Evolutionary conservation across 2,329 filamentous ascomycete genomes (phyloP).

Genomic region (Coleophoma crateriformis): DNA sequence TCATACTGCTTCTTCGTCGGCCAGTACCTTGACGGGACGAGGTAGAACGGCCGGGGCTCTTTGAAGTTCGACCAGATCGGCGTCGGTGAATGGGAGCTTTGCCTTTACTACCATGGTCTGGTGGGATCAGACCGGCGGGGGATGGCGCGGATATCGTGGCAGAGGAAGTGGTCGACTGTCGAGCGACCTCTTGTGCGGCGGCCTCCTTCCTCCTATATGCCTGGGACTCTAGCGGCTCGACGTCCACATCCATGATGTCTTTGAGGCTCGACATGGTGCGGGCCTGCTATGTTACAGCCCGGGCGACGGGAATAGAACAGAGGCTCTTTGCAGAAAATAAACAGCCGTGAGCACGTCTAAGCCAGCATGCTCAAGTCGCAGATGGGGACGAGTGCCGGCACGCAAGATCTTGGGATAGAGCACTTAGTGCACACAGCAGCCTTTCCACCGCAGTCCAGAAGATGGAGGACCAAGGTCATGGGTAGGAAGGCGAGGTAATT

Average conservation of each 20-base stretch:
- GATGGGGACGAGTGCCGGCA: too few species aligned
- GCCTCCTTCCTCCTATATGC: constrained; percentile 25
- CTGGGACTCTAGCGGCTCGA: constrained; percentile 27
- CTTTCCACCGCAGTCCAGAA: background rate
- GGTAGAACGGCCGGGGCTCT: constrained; percentile 9
- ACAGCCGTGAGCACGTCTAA: too few species aligned
- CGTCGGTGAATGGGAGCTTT: constrained; percentile 18
- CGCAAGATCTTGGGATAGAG: background rate
- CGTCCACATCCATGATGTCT: constrained; percentile 30
- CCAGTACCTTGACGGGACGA: constrained; percentile 9
- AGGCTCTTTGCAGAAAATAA: constrained; percentile 4
- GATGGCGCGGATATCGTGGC: constrained; percentile 9
- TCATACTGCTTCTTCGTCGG: constrained; percentile 18
- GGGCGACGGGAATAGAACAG: constrained; percentile 22
- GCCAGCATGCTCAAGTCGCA: too few species aligned
- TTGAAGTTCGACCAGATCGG: constrained; percentile 21
- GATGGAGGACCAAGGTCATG: too few species aligned
- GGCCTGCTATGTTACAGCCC: constrained; percentile 21
- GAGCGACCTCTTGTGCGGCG: constrained; percentile 21
- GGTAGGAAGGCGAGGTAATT: constrained; percentile 15
- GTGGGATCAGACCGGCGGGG: constrained; percentile 6
- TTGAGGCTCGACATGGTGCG: constrained; percentile 27
- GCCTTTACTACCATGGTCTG: constrained; percentile 14
- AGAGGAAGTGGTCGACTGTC: constrained; percentile 11
- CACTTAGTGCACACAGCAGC: background rate